Base-by-base conservation (phyloP, 2,329 filamentous ascomycete genomes). In the Chrysoporthe austroafricana region DNA sequence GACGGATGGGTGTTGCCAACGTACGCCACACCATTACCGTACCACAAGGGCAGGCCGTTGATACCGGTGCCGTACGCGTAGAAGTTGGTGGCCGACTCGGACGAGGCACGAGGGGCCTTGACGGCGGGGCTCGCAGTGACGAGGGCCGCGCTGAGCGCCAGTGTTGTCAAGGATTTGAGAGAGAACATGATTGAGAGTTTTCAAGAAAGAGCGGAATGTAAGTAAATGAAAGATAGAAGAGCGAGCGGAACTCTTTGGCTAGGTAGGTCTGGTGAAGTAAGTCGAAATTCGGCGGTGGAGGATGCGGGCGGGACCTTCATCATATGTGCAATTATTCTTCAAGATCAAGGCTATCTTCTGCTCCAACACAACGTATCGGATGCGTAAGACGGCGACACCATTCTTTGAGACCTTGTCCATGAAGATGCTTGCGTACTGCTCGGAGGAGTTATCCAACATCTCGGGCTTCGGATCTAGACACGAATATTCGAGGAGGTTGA, bases 21-120 rank as follows among this genome's bases (percentile, higher is more conserved):
- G 16, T 58, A 58, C 13, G 56, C 56, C 16, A n/a, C 36, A 8
- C 56, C 56, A 21, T 58, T 11, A 26, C 56, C 56, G 13, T 58
- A 58, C 56, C 56, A 58, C 56, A 58, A 58, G 18, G 56, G 56
- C 16, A 58, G 36, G 18, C 56, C 56, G 9, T 58, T 21, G n/a
- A 58, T 2, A 39, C 36, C 36, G 34, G 18, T 39, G 34, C 56
- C 56, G 16, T 58, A 58, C 16, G 56, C 56, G 32, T 8, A 58
- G 34, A 39, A 58, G 7, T 0, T n/a, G 34, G 56, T 5, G 5
- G 56, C 32, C 34, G 56, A 8, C 5, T 58, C 56, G 36, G 56
- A 42, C 34, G 56, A 58, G 56, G 56, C 16, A 16, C 56, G 32
- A 16, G n/a, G 18, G 34, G 56, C 11, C 14, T 58, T 42, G 34